Base-by-base conservation (phyloP, 2,329 filamentous ascomycete species). In the Didymella pomorum region DNA sequence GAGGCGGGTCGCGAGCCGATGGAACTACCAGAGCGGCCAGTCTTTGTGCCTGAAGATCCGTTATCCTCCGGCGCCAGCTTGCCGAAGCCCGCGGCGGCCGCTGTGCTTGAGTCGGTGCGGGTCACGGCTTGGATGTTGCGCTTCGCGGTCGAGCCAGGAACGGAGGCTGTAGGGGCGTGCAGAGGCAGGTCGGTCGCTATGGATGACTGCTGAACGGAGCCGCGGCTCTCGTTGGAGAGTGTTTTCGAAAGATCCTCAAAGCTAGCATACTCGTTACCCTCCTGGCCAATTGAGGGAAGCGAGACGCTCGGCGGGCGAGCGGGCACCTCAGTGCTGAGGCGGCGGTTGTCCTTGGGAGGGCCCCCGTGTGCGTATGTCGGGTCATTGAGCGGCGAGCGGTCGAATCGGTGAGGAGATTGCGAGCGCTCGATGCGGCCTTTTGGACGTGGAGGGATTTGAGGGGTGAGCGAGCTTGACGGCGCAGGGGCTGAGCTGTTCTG, bases 21-120 rank as follows among this genome's bases (percentile, higher is more conserved):
- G 12, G 75, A 77, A 29, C 75, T 76, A 16, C 66, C 68, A n/a
- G 75, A 76, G 47, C 65, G 69, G 23, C 54, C 68, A 25, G 66
- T 69, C 51, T 70, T 73, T 23, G 60, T 47, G 39, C 49, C 53
- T 20, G 65, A 59, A 1, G 62, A 56, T 26, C 65, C 61, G 52
- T 69, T 73, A 33, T 74, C 73, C 9, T 77, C 75, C 8, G 68
- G 64, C 5, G 64, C 72, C 61, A 66, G 80, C 65, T 87, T 89
- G 63, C 92, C 92, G 71, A 97, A 87, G 62, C 93, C 93, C 60
- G 89, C 92, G n/a, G 90, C 87, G 18, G 91, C 92, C 61, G 92
- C 93, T 74, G 89, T 88, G 46, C 89, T 87, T n/a, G 92, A 96
- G 79, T 97, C 93, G 66, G 93, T 97, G 66, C 92, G 89, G 31